Evolutionary conservation across 1,284 basidiomycete genomes (phyloP).

Genomic region (Cryptococcus deneoformans): DNA sequence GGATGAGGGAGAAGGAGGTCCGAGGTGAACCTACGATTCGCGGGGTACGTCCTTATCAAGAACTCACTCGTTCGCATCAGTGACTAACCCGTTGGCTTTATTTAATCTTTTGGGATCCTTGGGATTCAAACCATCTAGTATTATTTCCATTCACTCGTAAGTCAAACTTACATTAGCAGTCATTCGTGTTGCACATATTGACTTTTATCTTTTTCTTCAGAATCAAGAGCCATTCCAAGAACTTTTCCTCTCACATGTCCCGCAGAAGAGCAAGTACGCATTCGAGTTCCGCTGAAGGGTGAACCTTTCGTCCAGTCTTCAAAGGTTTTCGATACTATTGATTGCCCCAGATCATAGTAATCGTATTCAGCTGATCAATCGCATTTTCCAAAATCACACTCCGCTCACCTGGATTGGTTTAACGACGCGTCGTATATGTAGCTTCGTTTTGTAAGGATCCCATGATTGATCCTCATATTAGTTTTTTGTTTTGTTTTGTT

Average conservation of each 20-base stretch:
- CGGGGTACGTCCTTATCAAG: constrained; percentile 20
- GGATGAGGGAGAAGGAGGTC: constrained; percentile 19
- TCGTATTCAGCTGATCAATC: too few species aligned
- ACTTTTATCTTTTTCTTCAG: constrained; percentile 7
- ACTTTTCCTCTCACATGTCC: constrained; percentile 50
- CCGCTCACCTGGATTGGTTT: too few species aligned
- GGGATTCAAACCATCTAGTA: constrained; percentile 50
- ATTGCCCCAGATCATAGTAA: too few species aligned
- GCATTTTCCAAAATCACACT: too few species aligned
- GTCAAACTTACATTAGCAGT: constrained; percentile 20
- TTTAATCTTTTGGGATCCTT: too few species aligned
- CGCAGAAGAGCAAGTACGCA: constrained; percentile 33
- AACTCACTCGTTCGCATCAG: neutral
- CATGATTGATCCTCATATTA: too few species aligned
- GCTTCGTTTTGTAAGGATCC: too few species aligned
- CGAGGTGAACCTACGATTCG: constrained; percentile 40
- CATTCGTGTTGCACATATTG: neutral
- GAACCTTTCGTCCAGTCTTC: too few species aligned
- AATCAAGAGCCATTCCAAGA: constrained; percentile 52
- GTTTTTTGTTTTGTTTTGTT: too few species aligned
- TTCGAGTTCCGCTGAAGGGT: constrained; percentile 49
- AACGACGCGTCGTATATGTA: too few species aligned
- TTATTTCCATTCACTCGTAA: constrained; percentile 71
- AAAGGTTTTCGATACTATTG: too few species aligned
- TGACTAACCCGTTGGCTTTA: neutral